Evolutionary conservation across 805 yeast genomes (phyloP).

Genomic region (Barnettozyma californica): DNA sequence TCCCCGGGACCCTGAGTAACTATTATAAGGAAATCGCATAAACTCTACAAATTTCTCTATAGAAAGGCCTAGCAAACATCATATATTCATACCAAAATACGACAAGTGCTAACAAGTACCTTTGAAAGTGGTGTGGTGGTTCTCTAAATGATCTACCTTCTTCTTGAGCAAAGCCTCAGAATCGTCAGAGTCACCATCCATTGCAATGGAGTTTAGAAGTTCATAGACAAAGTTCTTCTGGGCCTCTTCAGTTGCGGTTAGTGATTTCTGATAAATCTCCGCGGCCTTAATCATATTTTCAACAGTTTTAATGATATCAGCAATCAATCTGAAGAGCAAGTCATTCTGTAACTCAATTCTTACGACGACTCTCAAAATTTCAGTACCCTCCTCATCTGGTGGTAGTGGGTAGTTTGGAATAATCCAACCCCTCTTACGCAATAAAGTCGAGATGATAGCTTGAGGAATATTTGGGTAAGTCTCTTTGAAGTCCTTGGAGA

Average conservation of each 20-base stretch:
- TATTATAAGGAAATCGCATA: too few species aligned
- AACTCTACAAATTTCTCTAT: background rate
- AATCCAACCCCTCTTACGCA: slow-evolving; percentile 81
- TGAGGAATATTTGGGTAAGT: slow-evolving; percentile 81
- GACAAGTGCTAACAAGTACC: slow-evolving; percentile 27
- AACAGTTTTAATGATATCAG: slow-evolving; percentile 47
- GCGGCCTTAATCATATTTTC: slow-evolving; percentile 49
- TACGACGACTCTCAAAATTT: slow-evolving; percentile 81
- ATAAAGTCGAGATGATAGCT: slow-evolving; percentile 59
- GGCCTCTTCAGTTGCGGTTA: slow-evolving; percentile 11
- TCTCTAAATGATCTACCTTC: slow-evolving; percentile 18
- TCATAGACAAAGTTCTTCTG: slow-evolving; percentile 36
- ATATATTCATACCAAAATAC: too few species aligned
- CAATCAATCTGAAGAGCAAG: slow-evolving; percentile 58
- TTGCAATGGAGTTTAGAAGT: slow-evolving; percentile 49
- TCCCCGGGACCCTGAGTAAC: too few species aligned
- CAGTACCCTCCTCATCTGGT: slow-evolving; percentile 46
- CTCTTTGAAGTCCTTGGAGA: slow-evolving; percentile 50
- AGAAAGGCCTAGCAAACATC: too few species aligned
- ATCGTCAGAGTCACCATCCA: slow-evolving; percentile 44
- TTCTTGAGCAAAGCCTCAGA: slow-evolving; percentile 9
- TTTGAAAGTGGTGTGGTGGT: slow-evolving; percentile 25
- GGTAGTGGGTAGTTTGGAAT: slow-evolving; percentile 88
- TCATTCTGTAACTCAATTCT: slow-evolving; percentile 60
- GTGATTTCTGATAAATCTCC: slow-evolving; percentile 23